These are phyloP conservation scores for Cercospora zeae-maydis DNA, from an alignment of 2,329 filamentous ascomycete species.

Conservation along the genomic window DNA sequence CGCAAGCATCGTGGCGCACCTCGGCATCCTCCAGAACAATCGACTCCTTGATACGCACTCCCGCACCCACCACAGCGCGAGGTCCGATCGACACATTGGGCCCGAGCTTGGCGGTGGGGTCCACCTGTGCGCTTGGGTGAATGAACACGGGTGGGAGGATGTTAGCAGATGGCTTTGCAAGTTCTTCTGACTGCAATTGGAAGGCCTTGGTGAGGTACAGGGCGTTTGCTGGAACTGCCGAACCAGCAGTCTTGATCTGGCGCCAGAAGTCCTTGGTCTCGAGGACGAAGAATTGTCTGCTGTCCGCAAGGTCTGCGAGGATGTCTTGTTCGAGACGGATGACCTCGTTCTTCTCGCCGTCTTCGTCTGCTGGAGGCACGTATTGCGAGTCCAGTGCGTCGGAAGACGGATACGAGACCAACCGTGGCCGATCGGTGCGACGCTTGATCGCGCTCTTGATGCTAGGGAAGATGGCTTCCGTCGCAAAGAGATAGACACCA, in stretches of 20 bases:
- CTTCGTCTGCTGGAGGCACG: constrained; percentile 66
- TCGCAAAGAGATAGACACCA: constrained; percentile 95
- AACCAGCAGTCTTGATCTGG: constrained; percentile 98
- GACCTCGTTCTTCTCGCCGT: constrained; percentile 74
- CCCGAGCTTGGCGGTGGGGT: constrained; percentile 92
- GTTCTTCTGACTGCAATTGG: constrained; percentile 76
- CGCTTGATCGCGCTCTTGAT: constrained; percentile 95
- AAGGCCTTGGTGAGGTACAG: constrained; percentile 93
- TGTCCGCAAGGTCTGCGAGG: constrained; percentile 89
- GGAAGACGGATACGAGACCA: constrained; percentile 91
- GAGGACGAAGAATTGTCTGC: constrained; percentile 95
- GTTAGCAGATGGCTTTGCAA: constrained; percentile 76
- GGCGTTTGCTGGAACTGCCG: constrained; percentile 92
- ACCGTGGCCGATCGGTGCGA: constrained; percentile 81
- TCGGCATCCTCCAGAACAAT: constrained; percentile 93
- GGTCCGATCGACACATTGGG: constrained; percentile 96
- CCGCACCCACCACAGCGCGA: constrained; percentile 77
- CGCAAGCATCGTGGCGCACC: constrained; percentile 93
- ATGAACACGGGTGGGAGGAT: constrained; percentile 93
- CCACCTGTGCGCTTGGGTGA: constrained; percentile 83
- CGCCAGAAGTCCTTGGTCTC: constrained; percentile 99
- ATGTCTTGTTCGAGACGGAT: constrained; percentile 97
- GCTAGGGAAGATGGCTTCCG: constrained; percentile 92
- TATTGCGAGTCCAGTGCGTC: constrained; percentile 76
- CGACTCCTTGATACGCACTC: constrained; percentile 89